Percentiles rank a stretch among this genome's conserved stretches.
Evolutionary conservation across 2,329 filamentous ascomycete genomes (phyloP).

Genomic region (Exophiala xenobiotica): DNA sequence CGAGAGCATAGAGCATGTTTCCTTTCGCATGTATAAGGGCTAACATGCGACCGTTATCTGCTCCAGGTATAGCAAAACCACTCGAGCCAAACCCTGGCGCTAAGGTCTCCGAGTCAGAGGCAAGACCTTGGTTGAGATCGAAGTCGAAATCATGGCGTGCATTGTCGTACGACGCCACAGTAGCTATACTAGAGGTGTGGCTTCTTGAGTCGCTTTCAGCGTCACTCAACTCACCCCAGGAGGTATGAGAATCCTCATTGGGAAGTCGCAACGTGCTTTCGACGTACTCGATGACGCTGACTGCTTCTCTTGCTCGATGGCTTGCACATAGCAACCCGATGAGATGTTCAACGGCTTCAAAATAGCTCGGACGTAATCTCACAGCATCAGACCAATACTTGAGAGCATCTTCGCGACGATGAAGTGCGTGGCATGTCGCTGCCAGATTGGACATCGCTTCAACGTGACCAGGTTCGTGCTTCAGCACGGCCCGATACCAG

Average conservation of each 20-base stretch:
- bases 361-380: conserved; percentile 77
- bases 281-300: conserved; percentile 81
- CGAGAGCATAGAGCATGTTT: conserved; percentile 93
- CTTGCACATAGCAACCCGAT: conserved; percentile 81
- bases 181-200: conserved; percentile 53
- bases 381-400: conserved; percentile 83
- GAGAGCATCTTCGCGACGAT: conserved; percentile 79
- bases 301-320: conserved; percentile 78
- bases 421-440: conserved; percentile 80
- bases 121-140: conserved; percentile 28
- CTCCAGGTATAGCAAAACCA: conserved; percentile 79
- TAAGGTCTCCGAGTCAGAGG: conserved; percentile 14
- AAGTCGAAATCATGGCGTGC: conserved; percentile 58
- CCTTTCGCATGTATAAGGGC: conserved; percentile 95
- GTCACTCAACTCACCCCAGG: conserved; percentile 58
- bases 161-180: conserved; percentile 54
- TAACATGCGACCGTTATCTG: conserved; percentile 88
- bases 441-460: conserved; percentile 94
- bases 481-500: conserved; percentile 57
- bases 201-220: conserved; percentile 58
- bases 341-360: conserved; percentile 93
- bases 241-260: conserved; percentile 49
- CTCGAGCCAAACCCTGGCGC: conserved; percentile 67
- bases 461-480: conserved; percentile 66
- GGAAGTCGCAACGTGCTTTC: conserved; percentile 67